These are phyloP conservation scores for Alternaria tenuissima DNA, from an alignment of 2,329 filamentous ascomycete species.

Conservation along the genomic window DNA sequence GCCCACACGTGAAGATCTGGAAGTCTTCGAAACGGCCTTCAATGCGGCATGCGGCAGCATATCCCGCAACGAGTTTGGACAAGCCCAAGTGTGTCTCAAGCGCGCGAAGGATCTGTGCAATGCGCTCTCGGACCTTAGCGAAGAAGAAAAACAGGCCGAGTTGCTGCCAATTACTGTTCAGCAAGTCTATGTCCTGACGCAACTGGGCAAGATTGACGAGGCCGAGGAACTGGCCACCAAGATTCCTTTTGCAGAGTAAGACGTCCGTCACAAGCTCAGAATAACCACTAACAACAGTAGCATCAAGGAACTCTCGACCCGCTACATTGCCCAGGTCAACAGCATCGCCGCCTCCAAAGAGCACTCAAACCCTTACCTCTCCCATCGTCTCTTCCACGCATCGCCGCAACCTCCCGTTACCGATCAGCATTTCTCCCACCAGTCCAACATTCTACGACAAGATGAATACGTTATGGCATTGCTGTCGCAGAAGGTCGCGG, in stretches of 20 bases:
- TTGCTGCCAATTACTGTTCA: conserved; percentile 79
- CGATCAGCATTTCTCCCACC: conserved; percentile 76
- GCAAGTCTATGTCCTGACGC: conserved; percentile 75
- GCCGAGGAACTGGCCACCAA: conserved; percentile 69
- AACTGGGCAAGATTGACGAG: conserved; percentile 71
- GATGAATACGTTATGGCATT: conserved; percentile 73
- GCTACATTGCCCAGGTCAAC: conserved; percentile 74
- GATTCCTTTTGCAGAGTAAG: conserved; percentile 70
- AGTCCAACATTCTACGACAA: conserved; percentile 66
- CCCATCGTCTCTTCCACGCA: conserved; percentile 68
- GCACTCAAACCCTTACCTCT: conserved; percentile 71
- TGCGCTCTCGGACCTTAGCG: conserved; percentile 73
- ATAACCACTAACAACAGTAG: conserved; percentile 52
- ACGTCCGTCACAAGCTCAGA: not conserved
- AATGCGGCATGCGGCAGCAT: conserved; percentile 80
- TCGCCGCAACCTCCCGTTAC: conserved; percentile 62
- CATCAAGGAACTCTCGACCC: conserved; percentile 72
- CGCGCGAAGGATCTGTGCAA: conserved; percentile 76
- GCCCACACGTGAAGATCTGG: conserved; percentile 67
- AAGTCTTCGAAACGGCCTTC: conserved; percentile 83
- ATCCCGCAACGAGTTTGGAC: conserved; percentile 70
- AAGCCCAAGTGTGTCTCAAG: conserved; percentile 72
- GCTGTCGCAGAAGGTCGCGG: conserved; percentile 71
- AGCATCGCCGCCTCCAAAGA: conserved; percentile 58
- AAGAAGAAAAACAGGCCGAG: conserved; percentile 78